These are phyloP conservation scores for Acacia concinna DNA, from an alignment of 331 rosid species.

Conservation along the genomic window DNA sequence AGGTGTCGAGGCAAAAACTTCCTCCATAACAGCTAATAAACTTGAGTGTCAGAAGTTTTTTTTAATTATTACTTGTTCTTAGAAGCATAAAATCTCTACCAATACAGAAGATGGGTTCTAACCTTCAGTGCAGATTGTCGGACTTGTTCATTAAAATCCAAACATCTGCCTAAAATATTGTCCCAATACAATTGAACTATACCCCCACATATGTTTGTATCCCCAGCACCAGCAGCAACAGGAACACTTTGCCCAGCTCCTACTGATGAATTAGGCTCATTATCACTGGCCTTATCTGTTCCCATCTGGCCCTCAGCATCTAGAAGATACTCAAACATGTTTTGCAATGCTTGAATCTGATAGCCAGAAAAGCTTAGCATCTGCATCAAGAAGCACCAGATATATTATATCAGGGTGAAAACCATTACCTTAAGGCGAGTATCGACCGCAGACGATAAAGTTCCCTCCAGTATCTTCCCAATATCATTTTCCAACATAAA, in stretches of 20 bases:
- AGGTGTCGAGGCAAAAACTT: background rate
- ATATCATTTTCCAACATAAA: constrained; percentile 84
- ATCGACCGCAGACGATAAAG: constrained; percentile 68
- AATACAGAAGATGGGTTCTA: constrained; percentile 34
- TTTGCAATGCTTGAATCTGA: constrained; percentile 98
- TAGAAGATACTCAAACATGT: constrained; percentile 83
- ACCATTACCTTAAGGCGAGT: constrained; percentile 78
- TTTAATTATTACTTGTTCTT: constrained; percentile 7
- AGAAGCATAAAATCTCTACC: constrained; percentile 17
- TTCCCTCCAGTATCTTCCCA: constrained; percentile 78
- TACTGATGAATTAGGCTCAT: constrained; percentile 43
- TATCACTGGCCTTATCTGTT: constrained; percentile 50
- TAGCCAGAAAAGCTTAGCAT: constrained; percentile 39
- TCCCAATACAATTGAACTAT: constrained; percentile 96
- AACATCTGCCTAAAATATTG: constrained; percentile 71
- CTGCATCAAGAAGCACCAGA: constrained; percentile 15
- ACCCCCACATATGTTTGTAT: constrained; percentile 98
- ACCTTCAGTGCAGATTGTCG: constrained; percentile 93
- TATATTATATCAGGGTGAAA: constrained; percentile 1
- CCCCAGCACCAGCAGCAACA: constrained; percentile 99
- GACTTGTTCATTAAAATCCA: constrained; percentile 76
- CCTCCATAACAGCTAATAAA: background rate
- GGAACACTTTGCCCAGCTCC: constrained; percentile 80
- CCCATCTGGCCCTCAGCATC: constrained; percentile 94
- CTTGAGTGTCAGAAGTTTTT: constrained; percentile 9